phyloP scores from a whole-genome alignment of 129 eudicot species.

The Pseudognaphalium luteoalbum region DNA sequence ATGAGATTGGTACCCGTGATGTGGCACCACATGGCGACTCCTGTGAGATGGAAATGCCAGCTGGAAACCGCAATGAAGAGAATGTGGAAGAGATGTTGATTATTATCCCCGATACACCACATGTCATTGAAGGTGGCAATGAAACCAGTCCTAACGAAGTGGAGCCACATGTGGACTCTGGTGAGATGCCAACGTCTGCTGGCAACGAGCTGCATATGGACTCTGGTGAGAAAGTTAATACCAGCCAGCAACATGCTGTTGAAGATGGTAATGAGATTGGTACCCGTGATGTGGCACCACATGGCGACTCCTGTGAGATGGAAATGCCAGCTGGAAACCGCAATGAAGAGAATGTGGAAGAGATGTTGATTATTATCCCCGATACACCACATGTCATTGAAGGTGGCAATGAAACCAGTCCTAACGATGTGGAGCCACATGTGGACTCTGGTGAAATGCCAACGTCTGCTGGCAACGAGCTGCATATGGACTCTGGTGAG shows the following conservation, averaged over 20 bases:
- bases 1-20: slow-evolving; percentile 1
- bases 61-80: not conserved
- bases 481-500: slow-evolving; percentile 6
- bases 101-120: not conserved
- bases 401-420: not conserved
- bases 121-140: not conserved
- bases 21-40: not conserved
- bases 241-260: slow-evolving; percentile 23
- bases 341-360: not conserved
- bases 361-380: not conserved
- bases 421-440: slow-evolving; percentile 6
- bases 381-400: not conserved
- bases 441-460: not conserved
- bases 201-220: not conserved
- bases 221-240: slow-evolving; percentile 15
- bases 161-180: slow-evolving; percentile 10
- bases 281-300: not conserved
- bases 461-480: slow-evolving; percentile 6
- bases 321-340: slow-evolving; percentile 8
- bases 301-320: not conserved
- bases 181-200: slow-evolving; percentile 1
- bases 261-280: slow-evolving; percentile 23
- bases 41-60: slow-evolving; percentile 2
- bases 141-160: slow-evolving; percentile 5
- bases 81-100: not conserved